phyloP scores from a whole-genome alignment of 148 eudicot species.

The Fagopyrum homotropicum region DNA sequence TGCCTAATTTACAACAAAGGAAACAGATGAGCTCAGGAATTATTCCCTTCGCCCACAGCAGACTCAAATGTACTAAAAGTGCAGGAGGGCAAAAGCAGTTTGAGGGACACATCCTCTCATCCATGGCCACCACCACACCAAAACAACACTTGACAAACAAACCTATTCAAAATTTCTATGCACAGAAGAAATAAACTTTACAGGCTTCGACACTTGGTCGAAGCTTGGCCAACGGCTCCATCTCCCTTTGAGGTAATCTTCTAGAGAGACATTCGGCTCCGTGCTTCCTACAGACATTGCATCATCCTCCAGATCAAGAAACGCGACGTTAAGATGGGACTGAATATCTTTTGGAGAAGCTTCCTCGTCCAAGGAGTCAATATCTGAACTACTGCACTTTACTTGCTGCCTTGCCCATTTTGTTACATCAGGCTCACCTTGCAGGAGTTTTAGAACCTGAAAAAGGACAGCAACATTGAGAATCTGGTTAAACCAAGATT shows the following conservation, averaged over 20 bases:
- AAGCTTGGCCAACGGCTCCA: slow-evolving; percentile 74
- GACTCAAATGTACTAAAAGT: too few species aligned
- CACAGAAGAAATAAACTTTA: background rate
- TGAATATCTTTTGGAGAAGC: slow-evolving; percentile 38
- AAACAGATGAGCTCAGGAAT: too few species aligned
- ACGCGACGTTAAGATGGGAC: slow-evolving; percentile 44
- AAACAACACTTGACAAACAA: background rate
- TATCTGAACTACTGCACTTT: slow-evolving; percentile 16
- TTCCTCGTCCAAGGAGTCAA: slow-evolving; percentile 27
- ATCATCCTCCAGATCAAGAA: slow-evolving; percentile 45
- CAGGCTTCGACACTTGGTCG: slow-evolving; percentile 17
- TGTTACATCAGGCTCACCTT: slow-evolving; percentile 55
- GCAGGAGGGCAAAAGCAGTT: background rate
- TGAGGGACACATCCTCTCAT: background rate
- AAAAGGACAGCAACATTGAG: background rate
- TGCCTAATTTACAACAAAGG: too few species aligned
- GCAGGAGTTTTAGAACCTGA: slow-evolving; percentile 77
- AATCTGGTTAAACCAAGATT: background rate
- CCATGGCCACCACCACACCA: background rate
- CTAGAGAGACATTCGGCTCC: slow-evolving; percentile 46
- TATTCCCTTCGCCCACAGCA: too few species aligned
- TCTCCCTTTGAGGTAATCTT: slow-evolving; percentile 57
- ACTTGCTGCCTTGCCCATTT: slow-evolving; percentile 70
- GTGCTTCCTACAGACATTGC: slow-evolving; percentile 37
- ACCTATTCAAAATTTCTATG: background rate